Conservation (phyloP, 2,329 filamentous ascomycete species). For the Gaeumannomyces sp. region DNA sequence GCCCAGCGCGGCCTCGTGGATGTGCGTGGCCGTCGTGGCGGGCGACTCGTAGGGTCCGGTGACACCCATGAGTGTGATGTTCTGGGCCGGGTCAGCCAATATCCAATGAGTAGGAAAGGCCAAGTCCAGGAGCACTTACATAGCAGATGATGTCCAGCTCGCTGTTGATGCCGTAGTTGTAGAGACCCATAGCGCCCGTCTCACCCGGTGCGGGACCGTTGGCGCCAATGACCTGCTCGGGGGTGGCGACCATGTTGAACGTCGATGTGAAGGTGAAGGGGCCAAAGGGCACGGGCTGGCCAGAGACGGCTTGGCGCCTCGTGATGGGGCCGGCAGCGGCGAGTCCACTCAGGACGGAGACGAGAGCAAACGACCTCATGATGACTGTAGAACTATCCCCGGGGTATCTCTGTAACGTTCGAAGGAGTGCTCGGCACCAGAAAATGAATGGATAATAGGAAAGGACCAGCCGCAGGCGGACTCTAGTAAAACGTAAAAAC, state of each 20-base stretch:
- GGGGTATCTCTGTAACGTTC: not conserved
- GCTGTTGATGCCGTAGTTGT: slow-evolving; percentile 42
- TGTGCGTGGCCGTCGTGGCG: slow-evolving; percentile 42
- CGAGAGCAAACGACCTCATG: slow-evolving; percentile 5
- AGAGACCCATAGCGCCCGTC: slow-evolving; percentile 36
- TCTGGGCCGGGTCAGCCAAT: slow-evolving; percentile 18
- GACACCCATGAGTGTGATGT: slow-evolving; percentile 41
- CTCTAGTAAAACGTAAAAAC: too few species aligned
- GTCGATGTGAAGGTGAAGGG: slow-evolving; percentile 35
- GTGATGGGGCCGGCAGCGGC: slow-evolving; percentile 9
- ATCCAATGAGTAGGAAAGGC: too few species aligned
- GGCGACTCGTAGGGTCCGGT: slow-evolving; percentile 37
- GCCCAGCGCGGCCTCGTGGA: slow-evolving; percentile 39
- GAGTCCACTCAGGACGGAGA: slow-evolving; percentile 9
- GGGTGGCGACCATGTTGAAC: slow-evolving; percentile 37
- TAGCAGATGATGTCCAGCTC: slow-evolving; percentile 24
- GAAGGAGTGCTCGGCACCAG: not conserved
- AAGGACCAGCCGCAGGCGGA: too few species aligned
- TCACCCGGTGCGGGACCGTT: slow-evolving; percentile 26
- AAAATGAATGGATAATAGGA: too few species aligned
- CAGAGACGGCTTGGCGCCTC: slow-evolving; percentile 4
- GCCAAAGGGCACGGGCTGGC: slow-evolving; percentile 1
- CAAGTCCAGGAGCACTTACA: slow-evolving; percentile 12
- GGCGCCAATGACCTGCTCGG: slow-evolving; percentile 39
- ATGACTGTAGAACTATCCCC: not conserved